These are phyloP conservation scores for Plasmodium relictum DNA, from an alignment of 169 alveolate species.

Conservation along the genomic window DNA sequence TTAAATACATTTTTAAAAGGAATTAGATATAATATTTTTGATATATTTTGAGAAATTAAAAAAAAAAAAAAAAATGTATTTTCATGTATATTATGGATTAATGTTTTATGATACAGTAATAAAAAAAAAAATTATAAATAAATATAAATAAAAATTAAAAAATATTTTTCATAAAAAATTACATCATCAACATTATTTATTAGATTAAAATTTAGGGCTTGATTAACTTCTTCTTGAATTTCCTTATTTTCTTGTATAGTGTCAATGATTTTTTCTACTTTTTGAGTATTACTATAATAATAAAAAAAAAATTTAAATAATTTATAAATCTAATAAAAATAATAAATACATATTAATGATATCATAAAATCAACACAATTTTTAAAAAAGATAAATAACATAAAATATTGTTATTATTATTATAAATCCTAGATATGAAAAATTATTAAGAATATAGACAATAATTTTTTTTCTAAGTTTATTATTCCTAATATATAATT, in stretches of 20 bases:
- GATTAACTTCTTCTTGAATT: constrained; percentile 82
- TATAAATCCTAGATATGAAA: background rate
- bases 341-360: background rate
- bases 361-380: background rate
- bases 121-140: background rate
- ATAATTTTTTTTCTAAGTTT: background rate
- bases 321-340: background rate
- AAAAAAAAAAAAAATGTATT: background rate
- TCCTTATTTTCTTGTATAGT: constrained; percentile 84
- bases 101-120: no score
- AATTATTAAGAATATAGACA: background rate
- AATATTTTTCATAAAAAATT: constrained; percentile 1
- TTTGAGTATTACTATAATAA: constrained; percentile 76
- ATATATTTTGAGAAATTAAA: background rate
- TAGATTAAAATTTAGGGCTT: constrained; percentile 73
- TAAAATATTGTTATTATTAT: no score
- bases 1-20: background rate
- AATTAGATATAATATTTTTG: background rate
- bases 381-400: background rate
- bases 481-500: no score
- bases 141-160: background rate
- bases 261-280: constrained; percentile 83
- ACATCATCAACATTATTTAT: constrained; percentile 76
- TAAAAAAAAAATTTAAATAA: background rate
- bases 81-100: no score